A percentile compares a stretch with the other conserved stretches of the same genome.
These are phyloP conservation scores for Coemansia sp. DNA, from an alignment of 192 early-diverging fungal genomes.

Conservation along the genomic window DNA sequence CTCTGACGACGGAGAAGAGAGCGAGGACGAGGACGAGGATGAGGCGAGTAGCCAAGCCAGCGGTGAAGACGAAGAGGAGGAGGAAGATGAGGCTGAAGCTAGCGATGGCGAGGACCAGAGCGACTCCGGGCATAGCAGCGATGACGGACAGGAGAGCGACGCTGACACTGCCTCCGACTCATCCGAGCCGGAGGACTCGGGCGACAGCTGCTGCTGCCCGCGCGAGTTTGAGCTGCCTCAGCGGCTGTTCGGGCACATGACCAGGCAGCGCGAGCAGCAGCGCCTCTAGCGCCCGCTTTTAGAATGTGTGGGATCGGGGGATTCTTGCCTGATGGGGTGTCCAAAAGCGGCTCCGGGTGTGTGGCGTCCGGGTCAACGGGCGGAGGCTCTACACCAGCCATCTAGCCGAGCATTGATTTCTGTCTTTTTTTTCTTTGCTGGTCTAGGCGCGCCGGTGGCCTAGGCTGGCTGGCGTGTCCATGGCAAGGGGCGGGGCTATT, in stretches of 20 bases:
- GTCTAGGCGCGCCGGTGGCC: background rate
- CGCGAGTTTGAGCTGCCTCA: conserved; percentile 41
- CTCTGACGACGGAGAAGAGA: background rate
- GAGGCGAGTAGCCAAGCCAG: background rate
- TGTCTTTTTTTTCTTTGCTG: background rate
- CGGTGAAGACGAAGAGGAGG: background rate
- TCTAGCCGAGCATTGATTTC: background rate
- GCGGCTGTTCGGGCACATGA: conserved; percentile 20
- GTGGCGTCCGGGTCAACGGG: background rate
- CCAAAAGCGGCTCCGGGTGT: background rate
- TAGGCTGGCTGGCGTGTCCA: background rate
- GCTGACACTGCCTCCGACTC: background rate
- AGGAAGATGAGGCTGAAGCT: background rate
- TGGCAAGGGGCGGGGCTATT: background rate
- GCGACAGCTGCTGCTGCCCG: conserved; percentile 24
- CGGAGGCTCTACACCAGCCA: background rate
- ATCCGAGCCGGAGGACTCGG: background rate
- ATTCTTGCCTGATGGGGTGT: background rate
- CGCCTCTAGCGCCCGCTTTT: background rate
- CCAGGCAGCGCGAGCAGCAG: conserved; percentile 32
- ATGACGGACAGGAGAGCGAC: background rate
- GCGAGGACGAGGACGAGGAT: conserved; percentile 5
- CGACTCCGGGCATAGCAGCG: background rate
- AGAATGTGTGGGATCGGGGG: background rate
- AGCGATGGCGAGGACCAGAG: background rate